These are phyloP conservation scores for Lachancea lanzarotensis DNA, from an alignment of 805 yeast genomes.

Conservation along the genomic window DNA sequence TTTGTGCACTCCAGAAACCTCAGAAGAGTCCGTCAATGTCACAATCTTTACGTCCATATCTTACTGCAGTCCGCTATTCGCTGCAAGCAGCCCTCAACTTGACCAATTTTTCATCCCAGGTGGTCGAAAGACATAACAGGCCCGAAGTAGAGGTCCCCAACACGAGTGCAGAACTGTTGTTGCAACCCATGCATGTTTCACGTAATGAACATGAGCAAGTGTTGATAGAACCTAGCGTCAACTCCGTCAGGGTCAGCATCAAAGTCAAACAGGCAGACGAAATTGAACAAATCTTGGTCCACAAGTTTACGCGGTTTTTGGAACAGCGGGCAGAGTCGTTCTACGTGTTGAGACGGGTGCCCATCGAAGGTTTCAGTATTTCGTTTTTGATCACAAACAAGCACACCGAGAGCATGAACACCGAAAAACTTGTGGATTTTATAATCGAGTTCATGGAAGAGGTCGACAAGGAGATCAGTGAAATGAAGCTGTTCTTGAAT, in stretches of 20 bases:
- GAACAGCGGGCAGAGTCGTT: conserved; percentile 95
- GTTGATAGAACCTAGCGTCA: conserved; percentile 87
- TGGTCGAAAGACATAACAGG: conserved; percentile 93
- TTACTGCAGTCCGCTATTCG: conserved; percentile 88
- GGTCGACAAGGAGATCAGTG: conserved; percentile 97
- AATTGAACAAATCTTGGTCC: conserved; percentile 89
- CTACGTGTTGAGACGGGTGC: conserved; percentile 83
- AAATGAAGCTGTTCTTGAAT: conserved; percentile 92
- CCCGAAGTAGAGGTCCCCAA: conserved; percentile 87
- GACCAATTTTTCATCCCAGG: conserved; percentile 90
- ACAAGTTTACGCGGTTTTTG: conserved; percentile 87
- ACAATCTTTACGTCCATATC: conserved; percentile 92
- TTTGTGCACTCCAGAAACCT: too few species aligned
- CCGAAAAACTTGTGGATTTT: conserved; percentile 91
- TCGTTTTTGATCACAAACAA: conserved; percentile 88
- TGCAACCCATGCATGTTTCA: conserved; percentile 84
- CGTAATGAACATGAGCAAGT: conserved; percentile 92
- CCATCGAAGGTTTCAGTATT: conserved; percentile 86
- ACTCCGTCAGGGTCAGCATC: conserved; percentile 84
- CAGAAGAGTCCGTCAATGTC: conserved; percentile 68
- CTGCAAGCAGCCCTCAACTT: conserved; percentile 89
- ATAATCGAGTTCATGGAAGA: conserved; percentile 98
- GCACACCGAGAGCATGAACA: conserved; percentile 93
- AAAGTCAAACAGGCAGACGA: conserved; percentile 97
- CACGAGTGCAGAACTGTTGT: conserved; percentile 73